Evolutionary conservation across 1,284 basidiomycete species (phyloP), one percentile per base, ranked within the genome.

Genomic region (Sporisorium graminicola): DNA sequence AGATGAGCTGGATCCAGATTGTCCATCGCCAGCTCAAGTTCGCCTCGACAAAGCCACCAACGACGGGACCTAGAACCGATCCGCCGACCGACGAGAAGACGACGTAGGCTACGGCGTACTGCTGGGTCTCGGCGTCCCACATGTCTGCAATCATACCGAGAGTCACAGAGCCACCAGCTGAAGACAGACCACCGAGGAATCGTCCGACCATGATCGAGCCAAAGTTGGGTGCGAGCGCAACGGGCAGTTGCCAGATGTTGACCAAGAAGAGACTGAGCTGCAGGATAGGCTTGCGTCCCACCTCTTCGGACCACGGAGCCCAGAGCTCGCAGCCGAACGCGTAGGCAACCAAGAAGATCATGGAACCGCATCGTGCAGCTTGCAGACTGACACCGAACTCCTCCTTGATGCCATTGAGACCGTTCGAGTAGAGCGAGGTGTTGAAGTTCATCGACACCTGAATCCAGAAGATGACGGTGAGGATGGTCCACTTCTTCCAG

Each of bases 161-260:
- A 1, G 87, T 87, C 51, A 88, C 87, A 26, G 84, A 86, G 2
- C 87, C 87, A 24, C 87, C 82, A 6, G 86, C 86, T 4, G 82
- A 82, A 13, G 60, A 84, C 10, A 86, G 73, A 65, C 85, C 86
- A 40, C 85, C 85, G 6, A 86, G 72, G 80, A 65, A 86, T 58
- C 86, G 85, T 26, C 86, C 86, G 1, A 86, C 84, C 47, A 86
- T 73, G 40, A 80, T 73, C 12, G 84, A 74, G 27, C 74, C 81
- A 61, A 80, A 86, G 65, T 85, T 86, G 14, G 83, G 83, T 13
- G 73, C 78, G 14, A 74, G 58, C 0, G 71, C 71, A 12, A 74
- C 71, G 9, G 71, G 71, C 4, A 74, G 65, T 46, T 74, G 71
- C 57, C 82, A 82, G 13, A 86, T 51, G 72, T 88, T 88, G 68